phyloP scores from a whole-genome alignment of 2,329 filamentous ascomycete species.

The Pyricularia pennisetigena region DNA sequence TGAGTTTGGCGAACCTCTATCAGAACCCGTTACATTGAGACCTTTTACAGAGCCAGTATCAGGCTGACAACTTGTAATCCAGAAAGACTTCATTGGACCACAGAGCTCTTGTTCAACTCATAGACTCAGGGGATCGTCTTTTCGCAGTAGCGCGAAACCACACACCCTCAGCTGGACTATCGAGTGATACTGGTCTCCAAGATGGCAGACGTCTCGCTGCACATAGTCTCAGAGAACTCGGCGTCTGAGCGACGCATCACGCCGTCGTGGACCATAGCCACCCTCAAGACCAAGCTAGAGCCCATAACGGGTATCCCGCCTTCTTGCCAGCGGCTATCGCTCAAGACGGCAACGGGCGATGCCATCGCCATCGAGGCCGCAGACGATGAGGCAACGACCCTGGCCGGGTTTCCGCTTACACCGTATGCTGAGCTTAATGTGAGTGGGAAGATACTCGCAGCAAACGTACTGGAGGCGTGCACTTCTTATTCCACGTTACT shows the following conservation, averaged over 20 bases:
- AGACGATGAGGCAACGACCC: constrained; percentile 61
- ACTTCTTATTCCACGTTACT: neutral
- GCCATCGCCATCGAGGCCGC: constrained; percentile 55
- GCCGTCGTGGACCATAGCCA: constrained; percentile 79
- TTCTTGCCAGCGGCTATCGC: constrained; percentile 61
- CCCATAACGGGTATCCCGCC: constrained; percentile 88
- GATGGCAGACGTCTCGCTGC: constrained; percentile 66
- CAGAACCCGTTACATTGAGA: neutral
- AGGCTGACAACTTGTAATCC: neutral
- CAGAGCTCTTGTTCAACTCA: neutral
- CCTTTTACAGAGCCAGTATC: neutral
- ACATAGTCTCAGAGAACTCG: constrained; percentile 65
- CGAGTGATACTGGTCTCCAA: constrained; percentile 13
- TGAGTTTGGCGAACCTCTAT: neutral
- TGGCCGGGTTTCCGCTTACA: constrained; percentile 56
- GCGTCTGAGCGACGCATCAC: constrained; percentile 85
- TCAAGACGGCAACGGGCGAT: constrained; percentile 55
- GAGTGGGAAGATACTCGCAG: neutral
- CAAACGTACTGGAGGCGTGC: neutral
- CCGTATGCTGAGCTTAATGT: constrained; percentile 74
- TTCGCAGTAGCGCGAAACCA: neutral
- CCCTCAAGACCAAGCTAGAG: constrained; percentile 81
- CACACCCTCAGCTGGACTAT: neutral
- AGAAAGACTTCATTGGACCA: neutral
- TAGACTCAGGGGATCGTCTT: neutral